Percentiles rank a stretch among this genome's conserved stretches.
Conservation (phyloP, 495 filamentous ascomycete species). For the Bacidia gigantensis region DNA sequence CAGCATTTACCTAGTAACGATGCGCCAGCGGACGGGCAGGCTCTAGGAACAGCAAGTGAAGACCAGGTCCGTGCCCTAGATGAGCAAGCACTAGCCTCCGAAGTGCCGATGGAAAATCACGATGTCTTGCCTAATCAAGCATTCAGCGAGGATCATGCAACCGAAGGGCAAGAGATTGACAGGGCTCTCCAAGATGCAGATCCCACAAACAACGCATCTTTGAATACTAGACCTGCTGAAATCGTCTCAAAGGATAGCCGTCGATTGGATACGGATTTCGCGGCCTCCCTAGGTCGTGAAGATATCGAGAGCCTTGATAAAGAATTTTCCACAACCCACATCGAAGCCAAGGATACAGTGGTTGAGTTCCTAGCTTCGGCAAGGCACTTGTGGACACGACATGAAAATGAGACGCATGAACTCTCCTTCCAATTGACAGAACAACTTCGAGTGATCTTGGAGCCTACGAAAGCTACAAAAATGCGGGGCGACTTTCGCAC, state of each 20-base stretch:
- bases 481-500: slow-evolving; percentile 95
- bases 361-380: slow-evolving; percentile 44
- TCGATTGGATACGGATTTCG: not conserved
- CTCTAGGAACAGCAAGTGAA: slow-evolving; percentile 73
- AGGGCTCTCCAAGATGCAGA: not conserved
- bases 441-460: slow-evolving; percentile 87
- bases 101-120: slow-evolving; percentile 40
- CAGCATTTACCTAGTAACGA: slow-evolving; percentile 82
- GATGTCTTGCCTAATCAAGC: slow-evolving; percentile 44
- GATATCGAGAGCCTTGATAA: slow-evolving; percentile 58
- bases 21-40: slow-evolving; percentile 69
- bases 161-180: not conserved
- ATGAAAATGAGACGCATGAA: slow-evolving; percentile 68
- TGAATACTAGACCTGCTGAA: not conserved
- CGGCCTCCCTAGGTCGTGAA: slow-evolving; percentile 26
- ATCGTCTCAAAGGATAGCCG: not conserved
- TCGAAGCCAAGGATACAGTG: slow-evolving; percentile 35
- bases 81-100: slow-evolving; percentile 67
- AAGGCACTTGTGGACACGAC: slow-evolving; percentile 67
- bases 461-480: slow-evolving; percentile 88
- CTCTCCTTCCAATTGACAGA: slow-evolving; percentile 81
- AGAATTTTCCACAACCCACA: slow-evolving; percentile 58
- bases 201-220: not conserved
- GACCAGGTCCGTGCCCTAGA: slow-evolving; percentile 75
- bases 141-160: slow-evolving; percentile 33